Evolutionary conservation across 2,329 filamentous ascomycete species (phyloP).

Genomic region (Alternaria triticimaculans): DNA sequence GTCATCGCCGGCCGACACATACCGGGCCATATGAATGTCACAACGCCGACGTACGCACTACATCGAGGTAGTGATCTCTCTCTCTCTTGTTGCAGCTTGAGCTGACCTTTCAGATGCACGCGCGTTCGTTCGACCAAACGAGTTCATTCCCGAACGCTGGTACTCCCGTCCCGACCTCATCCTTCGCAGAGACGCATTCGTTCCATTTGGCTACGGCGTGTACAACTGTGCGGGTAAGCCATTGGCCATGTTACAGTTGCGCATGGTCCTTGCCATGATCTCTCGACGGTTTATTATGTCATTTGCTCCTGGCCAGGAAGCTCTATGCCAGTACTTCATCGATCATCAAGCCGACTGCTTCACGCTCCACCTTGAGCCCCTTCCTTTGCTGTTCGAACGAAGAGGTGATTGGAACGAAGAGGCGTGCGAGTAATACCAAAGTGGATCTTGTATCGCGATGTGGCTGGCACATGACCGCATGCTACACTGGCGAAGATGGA

Average conservation of each 20-base stretch:
- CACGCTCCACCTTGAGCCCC: not conserved
- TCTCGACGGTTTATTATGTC: not conserved
- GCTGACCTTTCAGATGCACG: slow-evolving; percentile 11
- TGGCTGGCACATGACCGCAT: not conserved
- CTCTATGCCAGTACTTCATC: not conserved
- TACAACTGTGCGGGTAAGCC: slow-evolving; percentile 47
- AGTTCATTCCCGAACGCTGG: slow-evolving; percentile 28
- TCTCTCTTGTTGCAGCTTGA: not conserved
- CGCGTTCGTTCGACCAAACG: slow-evolving; percentile 18
- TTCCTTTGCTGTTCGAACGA: not conserved
- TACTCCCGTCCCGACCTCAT: slow-evolving; percentile 14
- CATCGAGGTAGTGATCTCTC: slow-evolving; percentile 7
- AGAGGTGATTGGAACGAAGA: not conserved
- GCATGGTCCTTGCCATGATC: not conserved
- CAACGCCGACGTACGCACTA: slow-evolving; percentile 19
- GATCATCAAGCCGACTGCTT: not conserved
- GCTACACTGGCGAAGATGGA: not conserved
- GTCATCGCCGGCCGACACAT: slow-evolving; percentile 24
- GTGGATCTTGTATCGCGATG: not conserved
- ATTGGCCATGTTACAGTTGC: not conserved
- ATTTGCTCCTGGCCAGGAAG: not conserved
- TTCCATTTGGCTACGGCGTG: slow-evolving; percentile 70
- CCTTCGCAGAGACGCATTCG: slow-evolving; percentile 63
- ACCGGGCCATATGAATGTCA: slow-evolving; percentile 28
- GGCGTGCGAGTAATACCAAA: not conserved